Evolutionary conservation across 2,329 filamentous ascomycete genomes (phyloP).

Genomic region (Fusarium pseudocircinatum): DNA sequence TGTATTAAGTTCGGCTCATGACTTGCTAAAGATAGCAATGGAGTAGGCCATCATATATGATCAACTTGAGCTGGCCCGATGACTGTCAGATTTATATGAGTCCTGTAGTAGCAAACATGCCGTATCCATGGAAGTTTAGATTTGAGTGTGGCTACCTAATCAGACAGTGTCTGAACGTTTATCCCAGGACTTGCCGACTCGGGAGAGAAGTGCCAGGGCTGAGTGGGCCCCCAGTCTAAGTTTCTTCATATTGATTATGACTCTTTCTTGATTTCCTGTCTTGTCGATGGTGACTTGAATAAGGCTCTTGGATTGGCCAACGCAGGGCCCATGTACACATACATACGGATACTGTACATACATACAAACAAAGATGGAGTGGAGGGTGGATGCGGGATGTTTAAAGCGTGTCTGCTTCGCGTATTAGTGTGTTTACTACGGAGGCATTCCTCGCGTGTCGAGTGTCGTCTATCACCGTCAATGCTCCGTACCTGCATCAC

Average conservation of each 20-base stretch:
- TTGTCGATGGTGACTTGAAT: slow-evolving; percentile 1
- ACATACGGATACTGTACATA: neutral
- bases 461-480: slow-evolving; percentile 7
- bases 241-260: slow-evolving; percentile 2
- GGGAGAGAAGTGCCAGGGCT: neutral
- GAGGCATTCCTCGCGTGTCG: slow-evolving; percentile 1
- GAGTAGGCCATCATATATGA: neutral
- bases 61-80: neutral
- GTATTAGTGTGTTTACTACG: slow-evolving; percentile 14
- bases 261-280: slow-evolving; percentile 11
- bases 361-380: neutral
- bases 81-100: neutral
- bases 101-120: neutral
- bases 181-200: neutral
- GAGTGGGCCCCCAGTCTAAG: neutral
- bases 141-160: neutral
- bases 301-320: slow-evolving; percentile 14
- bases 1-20: neutral
- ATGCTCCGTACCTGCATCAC: slow-evolving; percentile 40
- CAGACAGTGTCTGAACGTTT: neutral
- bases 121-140: neutral
- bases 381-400: neutral
- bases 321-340: neutral
- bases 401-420: slow-evolving; percentile 3
- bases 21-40: neutral